Conservation (phyloP, 371 early-diverging fungal species). For the Cokeromyces recurvatus region DNA sequence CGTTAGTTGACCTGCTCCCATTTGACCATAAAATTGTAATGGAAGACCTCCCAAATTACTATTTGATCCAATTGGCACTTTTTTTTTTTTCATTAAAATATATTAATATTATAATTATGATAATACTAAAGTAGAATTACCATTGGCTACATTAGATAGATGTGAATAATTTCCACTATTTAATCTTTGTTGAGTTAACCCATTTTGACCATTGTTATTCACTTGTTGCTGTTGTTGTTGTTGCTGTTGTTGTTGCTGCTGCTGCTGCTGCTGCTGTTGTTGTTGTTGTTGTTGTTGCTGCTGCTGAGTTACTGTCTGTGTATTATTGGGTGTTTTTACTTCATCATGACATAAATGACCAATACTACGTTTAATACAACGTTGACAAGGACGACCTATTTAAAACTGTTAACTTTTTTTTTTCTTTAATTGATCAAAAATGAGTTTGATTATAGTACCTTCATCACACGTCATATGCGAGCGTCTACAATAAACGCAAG, state of each 20-base stretch:
- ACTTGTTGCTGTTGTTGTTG: constrained; percentile 7
- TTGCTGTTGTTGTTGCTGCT: constrained; percentile 1
- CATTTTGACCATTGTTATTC: constrained; percentile 3
- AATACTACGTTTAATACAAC: constrained; percentile 91
- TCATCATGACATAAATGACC: constrained; percentile 91
- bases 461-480: constrained; percentile 87
- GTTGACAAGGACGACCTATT: constrained; percentile 83
- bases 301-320: constrained; percentile 1
- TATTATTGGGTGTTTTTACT: constrained; percentile 38
- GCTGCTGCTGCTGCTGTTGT: constrained; percentile 9
- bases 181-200: constrained; percentile 17
- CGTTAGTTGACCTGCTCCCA: constrained; percentile 57
- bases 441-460: constrained; percentile 29
- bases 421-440: background rate
- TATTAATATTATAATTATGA: too few species aligned
- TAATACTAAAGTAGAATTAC: background rate
- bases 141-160: constrained; percentile 9
- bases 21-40: constrained; percentile 41
- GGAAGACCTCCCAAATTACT: constrained; percentile 37
- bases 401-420: background rate
- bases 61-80: constrained; percentile 12
- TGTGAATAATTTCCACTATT: constrained; percentile 12
- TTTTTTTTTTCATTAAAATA: background rate
- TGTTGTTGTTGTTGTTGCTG: constrained; percentile 13
- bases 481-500: constrained; percentile 80